Conservation (phyloP, 1,284 basidiomycete species). For the Baeospora myosura region DNA sequence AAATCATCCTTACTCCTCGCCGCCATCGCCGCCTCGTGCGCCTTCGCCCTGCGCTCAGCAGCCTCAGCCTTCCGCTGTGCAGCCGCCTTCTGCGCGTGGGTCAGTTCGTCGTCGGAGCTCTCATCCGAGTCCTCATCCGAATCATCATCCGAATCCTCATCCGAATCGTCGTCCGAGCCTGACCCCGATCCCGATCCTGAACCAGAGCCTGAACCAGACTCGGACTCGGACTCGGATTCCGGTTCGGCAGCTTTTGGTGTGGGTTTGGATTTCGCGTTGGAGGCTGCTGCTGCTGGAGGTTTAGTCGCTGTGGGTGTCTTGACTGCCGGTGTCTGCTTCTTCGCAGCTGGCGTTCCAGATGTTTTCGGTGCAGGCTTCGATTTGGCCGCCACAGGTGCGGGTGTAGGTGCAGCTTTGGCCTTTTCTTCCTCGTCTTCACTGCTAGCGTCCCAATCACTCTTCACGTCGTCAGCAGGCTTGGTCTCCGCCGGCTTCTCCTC, state of each 20-base stretch:
- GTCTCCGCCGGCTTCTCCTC: slow-evolving; percentile 30
- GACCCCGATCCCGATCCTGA: slow-evolving; percentile 36
- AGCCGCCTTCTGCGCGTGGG: slow-evolving; percentile 56
- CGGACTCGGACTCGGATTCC: slow-evolving; percentile 28
- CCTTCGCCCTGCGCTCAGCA: slow-evolving; percentile 72
- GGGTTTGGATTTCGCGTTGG: slow-evolving; percentile 16
- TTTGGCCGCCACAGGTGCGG: slow-evolving; percentile 2
- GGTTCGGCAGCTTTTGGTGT: slow-evolving; percentile 13
- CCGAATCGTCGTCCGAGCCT: slow-evolving; percentile 35
- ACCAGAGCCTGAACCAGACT: slow-evolving; percentile 35
- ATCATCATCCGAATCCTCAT: slow-evolving; percentile 23
- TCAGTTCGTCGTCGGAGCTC: slow-evolving; percentile 50
- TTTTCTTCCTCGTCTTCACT: slow-evolving; percentile 56
- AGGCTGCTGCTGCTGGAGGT: slow-evolving; percentile 20
- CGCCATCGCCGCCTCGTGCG: slow-evolving; percentile 82
- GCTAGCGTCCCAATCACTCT: slow-evolving; percentile 84
- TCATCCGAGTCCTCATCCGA: slow-evolving; percentile 39
- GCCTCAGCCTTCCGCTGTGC: slow-evolving; percentile 82
- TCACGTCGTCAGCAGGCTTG: slow-evolving; percentile 34
- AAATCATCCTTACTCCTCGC: slow-evolving; percentile 86
- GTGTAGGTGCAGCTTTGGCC: slow-evolving; percentile 17
- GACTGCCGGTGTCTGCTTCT: slow-evolving; percentile 10
- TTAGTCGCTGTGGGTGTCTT: slow-evolving; percentile 18
- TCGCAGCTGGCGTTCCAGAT: slow-evolving; percentile 1
- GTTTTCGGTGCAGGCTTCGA: neutral